Base-by-base conservation (phyloP, 306 rosid species). In the Hylodesmum podocarpum region DNA sequence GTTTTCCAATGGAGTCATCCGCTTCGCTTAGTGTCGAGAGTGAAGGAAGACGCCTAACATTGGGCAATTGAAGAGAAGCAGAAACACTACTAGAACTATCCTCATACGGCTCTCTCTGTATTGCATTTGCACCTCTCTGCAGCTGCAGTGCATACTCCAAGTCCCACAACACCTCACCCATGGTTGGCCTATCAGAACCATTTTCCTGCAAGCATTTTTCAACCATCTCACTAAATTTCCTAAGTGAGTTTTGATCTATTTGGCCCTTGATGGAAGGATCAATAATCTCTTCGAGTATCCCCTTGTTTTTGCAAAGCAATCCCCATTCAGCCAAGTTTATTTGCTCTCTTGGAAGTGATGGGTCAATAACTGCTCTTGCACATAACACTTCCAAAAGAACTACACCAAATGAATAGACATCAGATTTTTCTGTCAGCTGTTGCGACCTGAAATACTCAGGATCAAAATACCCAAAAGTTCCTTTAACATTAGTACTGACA, bases 401-500 rank as follows among this genome's bases (percentile, higher is more conserved):
- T 1, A 84, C 84, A 19, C 87, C 87, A 13, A 84, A 84, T 18
- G 87, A 75, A 64, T 75, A 84, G 6, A 84, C 84, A 71, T 84
- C 87, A 31, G 87, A 85, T 80, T 87, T 87, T 10, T 82, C 87
- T 5, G 91, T 82, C 10, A 87, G 66, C 62, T 82, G 82, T 39
- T 77, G 78, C 14, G 76, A 46, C 33, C 78, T 70, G 3, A 87
- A 78, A 65, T 85, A 87, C 46, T 87, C 88, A 13, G 88, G 91
- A 74, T 87, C 91, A 1, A 87, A 78, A 70, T 87, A 87, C 8
- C 91, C 91, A 18, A 87, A 82, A 15, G 87, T 85, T 5, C 91
- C 91, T 51, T 80, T 87, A 2, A 85, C 86, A 14, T 19, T 72
- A 29, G 86, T 79, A 73, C 70, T 76, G 51, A 79, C 80, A 55